Conservation (phyloP, 305 asterid genomes). For the Lippia alba region DNA sequence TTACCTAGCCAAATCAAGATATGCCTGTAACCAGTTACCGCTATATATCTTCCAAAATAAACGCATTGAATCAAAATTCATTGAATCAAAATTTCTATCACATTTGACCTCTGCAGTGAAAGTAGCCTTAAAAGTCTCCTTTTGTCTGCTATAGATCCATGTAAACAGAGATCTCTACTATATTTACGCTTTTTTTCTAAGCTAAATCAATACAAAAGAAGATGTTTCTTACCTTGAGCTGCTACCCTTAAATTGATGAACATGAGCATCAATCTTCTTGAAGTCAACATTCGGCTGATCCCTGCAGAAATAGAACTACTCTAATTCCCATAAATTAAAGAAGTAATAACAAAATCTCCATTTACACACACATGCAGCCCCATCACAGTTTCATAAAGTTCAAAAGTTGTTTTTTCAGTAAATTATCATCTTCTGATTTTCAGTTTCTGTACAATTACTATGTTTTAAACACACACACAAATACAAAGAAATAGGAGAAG, state of each 20-base stretch:
- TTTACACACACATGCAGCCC: neutral
- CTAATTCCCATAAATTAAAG: conserved; percentile 1
- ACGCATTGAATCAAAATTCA: conserved; percentile 18
- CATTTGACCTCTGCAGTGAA: neutral
- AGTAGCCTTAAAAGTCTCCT: conserved; percentile 19
- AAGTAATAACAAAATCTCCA: neutral
- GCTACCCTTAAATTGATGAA: conserved; percentile 87
- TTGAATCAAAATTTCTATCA: conserved; percentile 17
- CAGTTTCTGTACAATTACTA: neutral
- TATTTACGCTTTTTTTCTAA: too few relatives aligned
- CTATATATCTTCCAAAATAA: neutral
- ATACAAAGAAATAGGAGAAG: conserved; percentile 6
- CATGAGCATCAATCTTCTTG: conserved; percentile 74
- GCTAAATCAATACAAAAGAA: neutral
- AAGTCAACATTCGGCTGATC: conserved; percentile 67
- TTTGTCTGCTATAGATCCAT: conserved; percentile 24
- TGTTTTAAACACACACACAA: neutral
- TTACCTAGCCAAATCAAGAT: conserved; percentile 3
- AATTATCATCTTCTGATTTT: neutral
- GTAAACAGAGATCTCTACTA: conserved; percentile 13
- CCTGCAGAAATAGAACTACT: conserved; percentile 41
- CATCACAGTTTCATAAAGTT: neutral
- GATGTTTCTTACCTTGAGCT: conserved; percentile 65
- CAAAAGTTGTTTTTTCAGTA: neutral
- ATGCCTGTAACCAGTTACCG: neutral